Base-by-base conservation (phyloP, 2,329 filamentous ascomycete genomes). In the Penicillium sp. region DNA sequence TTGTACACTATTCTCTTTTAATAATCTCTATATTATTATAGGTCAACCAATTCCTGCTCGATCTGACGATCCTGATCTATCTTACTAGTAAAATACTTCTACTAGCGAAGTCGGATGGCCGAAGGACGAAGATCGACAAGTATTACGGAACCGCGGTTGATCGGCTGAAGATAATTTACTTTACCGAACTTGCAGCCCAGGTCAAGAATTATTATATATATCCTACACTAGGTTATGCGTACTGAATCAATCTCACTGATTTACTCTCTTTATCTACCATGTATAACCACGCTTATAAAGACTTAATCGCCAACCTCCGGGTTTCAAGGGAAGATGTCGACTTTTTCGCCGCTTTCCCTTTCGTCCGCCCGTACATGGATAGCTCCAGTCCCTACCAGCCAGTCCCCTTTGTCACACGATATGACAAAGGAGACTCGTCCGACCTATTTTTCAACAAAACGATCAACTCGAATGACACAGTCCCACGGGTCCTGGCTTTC, bases 391-490 rank as follows among this genome's bases (percentile, higher is more conserved):
- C 44, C 3, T 56, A 45, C 42, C 39, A 53, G 21, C 29, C 37
- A 5, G 45, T 60, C 19, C 58, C 58, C 16, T 60, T 60, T 31
- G 14, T 54, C 16, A 48, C 58, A 5, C 55, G 55, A 33, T 51
- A 55, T 23, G 42, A 51, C 14, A 55, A 39, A 26, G 43, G 51
- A n/a, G 54, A 48, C 40, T 54, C 47, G 10, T 55, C 56, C 31
- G 56, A 62, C 36, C 51, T 23, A 14, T 63, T 63, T 52, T 62
- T 63, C 54, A 55, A 46, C 36, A 54, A 48, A 28, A 51, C 51
- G 5, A 60, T 63, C 34, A 63, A 62, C 24, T 45, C 56, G 21
- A 21, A 39, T n/a, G 57, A 58, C 43, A 63, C 61, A 4, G 49
- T 63, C 39, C 61, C 56, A 36, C 57, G 45, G 3, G 14, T 62